A percentile compares a stretch with the other conserved stretches of the same genome.
phyloP scores from a whole-genome alignment of 345 rosid species.

The Eutrema heterophyllum region DNA sequence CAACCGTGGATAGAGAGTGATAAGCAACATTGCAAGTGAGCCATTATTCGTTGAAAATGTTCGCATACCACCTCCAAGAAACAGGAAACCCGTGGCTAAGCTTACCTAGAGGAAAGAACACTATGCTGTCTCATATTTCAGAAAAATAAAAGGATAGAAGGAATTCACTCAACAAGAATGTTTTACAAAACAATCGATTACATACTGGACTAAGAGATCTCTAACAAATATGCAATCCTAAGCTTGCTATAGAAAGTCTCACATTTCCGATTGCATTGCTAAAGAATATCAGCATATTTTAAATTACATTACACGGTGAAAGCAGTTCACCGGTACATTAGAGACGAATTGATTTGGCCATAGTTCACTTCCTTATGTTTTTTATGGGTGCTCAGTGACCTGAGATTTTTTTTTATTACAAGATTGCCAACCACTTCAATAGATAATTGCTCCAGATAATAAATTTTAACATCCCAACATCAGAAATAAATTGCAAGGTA shows the following conservation, averaged over 20 bases:
- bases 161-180: background rate
- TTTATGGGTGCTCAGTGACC: background rate
- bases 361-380: background rate
- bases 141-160: background rate
- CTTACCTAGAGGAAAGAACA: constrained; percentile 58
- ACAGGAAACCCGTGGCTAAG: constrained; percentile 88
- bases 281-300: background rate
- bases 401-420: background rate
- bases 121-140: constrained; percentile 11
- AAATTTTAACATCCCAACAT: background rate
- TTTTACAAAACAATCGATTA: background rate
- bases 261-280: background rate
- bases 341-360: constrained; percentile 11
- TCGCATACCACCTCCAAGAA: constrained; percentile 93
- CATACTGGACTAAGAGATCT: background rate
- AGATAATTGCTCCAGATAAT: constrained; percentile 2
- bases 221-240: background rate
- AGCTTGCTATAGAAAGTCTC: background rate
- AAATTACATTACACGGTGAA: constrained; percentile 10
- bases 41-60: constrained; percentile 88
- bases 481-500: background rate
- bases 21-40: constrained; percentile 78
- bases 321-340: background rate
- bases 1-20: constrained; percentile 86
- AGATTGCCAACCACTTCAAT: constrained; percentile 7